Base-by-base conservation (phyloP, 352 stramenopile species). In the Phytophthora ramorum region DNA sequence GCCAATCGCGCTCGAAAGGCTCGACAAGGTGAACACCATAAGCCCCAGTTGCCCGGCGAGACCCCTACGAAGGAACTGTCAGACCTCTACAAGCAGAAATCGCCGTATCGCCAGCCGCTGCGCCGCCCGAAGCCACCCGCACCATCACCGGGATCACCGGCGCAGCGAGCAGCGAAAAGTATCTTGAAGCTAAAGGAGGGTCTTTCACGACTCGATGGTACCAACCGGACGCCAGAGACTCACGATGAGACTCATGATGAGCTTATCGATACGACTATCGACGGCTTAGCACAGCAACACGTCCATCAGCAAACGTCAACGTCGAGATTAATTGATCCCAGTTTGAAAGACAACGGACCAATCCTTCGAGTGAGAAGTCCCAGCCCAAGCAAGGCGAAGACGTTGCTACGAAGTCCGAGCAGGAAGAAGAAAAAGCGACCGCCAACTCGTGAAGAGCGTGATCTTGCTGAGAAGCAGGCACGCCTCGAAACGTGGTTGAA, bases 171-270 rank as follows among this genome's bases (percentile, higher is more conserved):
- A 3, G 81, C 72, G 13, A 82, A 77, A 61, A 77, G 71, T 58
- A 88, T 90, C 8, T 72, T 87, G 24, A 65, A 82, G 38, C 51
- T 90, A 35, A 80, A 78, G 53, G 65, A 83, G 19, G 77, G 74
- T 32, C 63, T 87, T 17, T 38, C 71, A n/a, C 66, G 50, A 43
- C 14, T 76, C 19, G 52, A 71, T 43, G 45, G 7, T 8, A 59
- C 47, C 2, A 63, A 62, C 17, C 63, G 37, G 58, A 24, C 26
- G 7, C 20, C 16, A 13, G 38, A 47, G 52, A 63, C 44, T 41
- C 44, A 57, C 35, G 28, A 45, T 56, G 51, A 58, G 4, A 45
- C 37, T 13, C 51, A 20, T 13, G 32, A 55, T 40, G 28, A 8
- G 28, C 8, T 8, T 34, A 34, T 8, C 4, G 4, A 34, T 17